Evolutionary conservation across 768 basidiomycete genomes (phyloP), one percentile per base, ranked within the genome.

Genomic region (Amanita jacksonii): DNA sequence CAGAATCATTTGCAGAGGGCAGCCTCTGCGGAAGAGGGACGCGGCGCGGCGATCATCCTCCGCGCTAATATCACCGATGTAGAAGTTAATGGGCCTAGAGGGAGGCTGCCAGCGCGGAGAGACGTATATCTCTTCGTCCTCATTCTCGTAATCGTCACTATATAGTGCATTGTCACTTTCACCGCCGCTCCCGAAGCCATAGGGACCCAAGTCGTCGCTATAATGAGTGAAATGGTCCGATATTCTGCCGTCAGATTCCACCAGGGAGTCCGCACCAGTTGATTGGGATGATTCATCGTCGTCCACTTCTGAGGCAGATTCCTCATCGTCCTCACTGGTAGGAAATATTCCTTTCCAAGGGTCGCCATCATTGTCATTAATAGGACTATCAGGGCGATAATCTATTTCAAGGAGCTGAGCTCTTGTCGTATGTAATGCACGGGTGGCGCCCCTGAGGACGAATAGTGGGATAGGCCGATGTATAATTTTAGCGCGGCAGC

Each of bases 271-370:
- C 4, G 53, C 47, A 19, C 62, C 62, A 16, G 60, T 64, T 5
- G 53, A 55, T 13, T 49, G 33, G 22, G 31, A 45, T 18, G 43
- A 45, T 16, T 22, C 49, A 5, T 57, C 56, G 19, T 57, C 49
- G 18, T 54, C 60, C n/a, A 57, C 58, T 18, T 62, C 60, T 10
- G 41, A 42, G 20, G 43, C 25, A 20, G 27, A 31, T 15, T 65
- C 65, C 5, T 62, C 67, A 8, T 66, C 66, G 22, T 69, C 71
- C 7, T 66, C 64, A 19, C 65, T 66, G 8, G 63, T 57, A 1
- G 65, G 67, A 57, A 86, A 86, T 39, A 86, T 71, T 1, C 81
- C 84, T 35, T 69, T 72, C 84, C 84, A 86, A 0, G 81, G 81
- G 53, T 86, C 78, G 1, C 62, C 67, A 5, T 71, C 70, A 19